These are phyloP conservation scores for Coelastrella sp. DNA, from an alignment of 139 green algal species.

Conservation along the genomic window DNA sequence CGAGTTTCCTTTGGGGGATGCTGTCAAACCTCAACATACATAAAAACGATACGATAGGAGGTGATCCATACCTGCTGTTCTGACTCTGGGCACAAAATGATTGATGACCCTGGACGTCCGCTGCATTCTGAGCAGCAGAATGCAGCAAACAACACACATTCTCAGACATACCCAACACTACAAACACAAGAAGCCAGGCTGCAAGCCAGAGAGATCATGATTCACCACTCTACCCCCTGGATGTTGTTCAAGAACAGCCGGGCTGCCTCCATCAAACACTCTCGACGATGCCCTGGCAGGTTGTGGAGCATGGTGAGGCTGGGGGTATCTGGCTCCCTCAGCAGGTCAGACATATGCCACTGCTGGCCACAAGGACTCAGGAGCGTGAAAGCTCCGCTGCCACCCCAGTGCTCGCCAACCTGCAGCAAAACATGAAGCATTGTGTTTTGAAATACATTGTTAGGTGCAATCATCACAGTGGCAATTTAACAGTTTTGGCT, in stretches of 20 bases:
- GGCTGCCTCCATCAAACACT: constrained; percentile 36
- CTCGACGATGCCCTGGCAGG: constrained; percentile 25
- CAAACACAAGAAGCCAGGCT: no score
- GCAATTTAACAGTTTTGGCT: no score
- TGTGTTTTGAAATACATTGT: no score
- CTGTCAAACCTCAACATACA: no score
- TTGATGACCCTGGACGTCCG: no score
- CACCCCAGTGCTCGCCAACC: neutral
- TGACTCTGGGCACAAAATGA: no score
- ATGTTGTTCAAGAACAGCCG: constrained; percentile 28
- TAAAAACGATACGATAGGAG: no score
- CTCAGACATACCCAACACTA: no score
- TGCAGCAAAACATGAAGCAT: neutral
- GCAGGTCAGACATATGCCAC: constrained; percentile 35
- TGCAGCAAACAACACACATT: no score
- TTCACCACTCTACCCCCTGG: neutral
- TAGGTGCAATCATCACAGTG: neutral
- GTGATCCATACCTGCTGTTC: no score
- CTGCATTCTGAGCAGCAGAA: no score
- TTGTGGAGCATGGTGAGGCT: constrained; percentile 17
- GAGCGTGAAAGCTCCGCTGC: neutral
- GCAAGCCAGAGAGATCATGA: neutral
- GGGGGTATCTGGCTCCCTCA: constrained; percentile 35
- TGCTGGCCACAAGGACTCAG: neutral
- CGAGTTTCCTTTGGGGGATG: no score